These are phyloP conservation scores for Aspergillus ibericus DNA, from an alignment of 2,329 filamentous ascomycete genomes.

Conservation along the genomic window DNA sequence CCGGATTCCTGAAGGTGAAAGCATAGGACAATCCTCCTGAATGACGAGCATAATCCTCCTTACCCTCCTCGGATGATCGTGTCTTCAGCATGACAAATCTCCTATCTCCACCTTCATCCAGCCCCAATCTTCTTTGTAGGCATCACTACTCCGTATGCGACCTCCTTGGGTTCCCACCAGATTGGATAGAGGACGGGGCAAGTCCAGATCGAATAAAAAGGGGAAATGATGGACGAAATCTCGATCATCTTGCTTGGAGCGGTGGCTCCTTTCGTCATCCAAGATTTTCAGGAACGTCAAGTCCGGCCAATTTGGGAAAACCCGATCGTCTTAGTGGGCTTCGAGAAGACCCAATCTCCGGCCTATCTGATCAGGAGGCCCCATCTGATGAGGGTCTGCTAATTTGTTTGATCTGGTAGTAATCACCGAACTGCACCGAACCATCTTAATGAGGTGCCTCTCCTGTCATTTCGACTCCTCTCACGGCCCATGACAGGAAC, in stretches of 20 bases:
- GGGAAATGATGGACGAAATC: neutral
- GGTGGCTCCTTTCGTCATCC: neutral
- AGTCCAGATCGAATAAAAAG: neutral
- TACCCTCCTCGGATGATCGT: neutral
- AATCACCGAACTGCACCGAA: slow-evolving; percentile 6
- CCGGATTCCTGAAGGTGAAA: neutral
- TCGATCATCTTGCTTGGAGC: neutral
- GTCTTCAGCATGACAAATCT: neutral
- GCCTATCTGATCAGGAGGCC: neutral
- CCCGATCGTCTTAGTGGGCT: neutral
- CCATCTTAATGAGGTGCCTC: neutral
- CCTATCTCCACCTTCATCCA: neutral
- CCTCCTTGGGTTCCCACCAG: neutral
- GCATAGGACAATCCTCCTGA: neutral
- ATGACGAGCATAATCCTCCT: neutral
- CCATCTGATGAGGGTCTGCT: neutral
- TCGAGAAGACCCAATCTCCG: neutral
- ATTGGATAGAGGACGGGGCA: neutral
- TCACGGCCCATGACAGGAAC: slow-evolving; percentile 2
- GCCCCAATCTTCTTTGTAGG: neutral
- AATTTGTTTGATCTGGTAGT: neutral
- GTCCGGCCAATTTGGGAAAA: neutral
- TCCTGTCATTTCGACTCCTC: neutral
- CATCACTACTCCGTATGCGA: neutral
- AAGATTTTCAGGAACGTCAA: neutral